Base-by-base conservation (phyloP, 2,329 filamentous ascomycete species). In the Aureobasidium melanogenum region DNA sequence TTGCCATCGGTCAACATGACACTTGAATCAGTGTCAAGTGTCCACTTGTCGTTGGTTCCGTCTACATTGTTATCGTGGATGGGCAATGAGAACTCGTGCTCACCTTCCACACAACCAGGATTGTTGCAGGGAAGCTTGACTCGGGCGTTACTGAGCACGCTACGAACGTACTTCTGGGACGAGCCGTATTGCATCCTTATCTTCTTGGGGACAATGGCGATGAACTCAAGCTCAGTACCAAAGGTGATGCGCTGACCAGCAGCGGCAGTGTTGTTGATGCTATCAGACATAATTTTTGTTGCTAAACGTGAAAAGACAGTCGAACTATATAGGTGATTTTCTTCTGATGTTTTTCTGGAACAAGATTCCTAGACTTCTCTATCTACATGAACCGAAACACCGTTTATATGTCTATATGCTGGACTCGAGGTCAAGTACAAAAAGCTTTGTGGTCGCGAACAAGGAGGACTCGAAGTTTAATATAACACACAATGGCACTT, bases 201-300 rank as follows among this genome's bases (percentile, higher is more conserved):
- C 15, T 26, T 46, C 5, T 19, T 28, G 7, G 54, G 54, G 2
- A 57, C 22, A 1, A 57, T 6, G 17, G 41, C 41, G 14, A 57
- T 17, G 41, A 46, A 57, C 15, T 57, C 54, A n/a, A 57, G 28
- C 6, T 57, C 54, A 10, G 26, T 19, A 8, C 54, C 54, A 22
- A 57, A 57, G 15, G 54, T 57, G 10, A 57, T 26, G 43, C 38
- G 52, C 52, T 56, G 52, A 34, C 52, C 52, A 44, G 52, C 52
- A 56, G 52, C 52, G 50, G 50, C 32, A 28, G 22, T 28, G 50
- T 41, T 54, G 34, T 54, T 28, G 12, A 26, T 41, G 9, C 19
- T 41, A 4, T 28, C 26, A 41, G 50, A 54, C 36, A 41, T 39
- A 15, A 28, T 41, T 28, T 36, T 28, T 36, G 30, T 36, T 24